Evolutionary conservation across 768 basidiomycete species (phyloP).

Genomic region (Baorangia bicolor): DNA sequence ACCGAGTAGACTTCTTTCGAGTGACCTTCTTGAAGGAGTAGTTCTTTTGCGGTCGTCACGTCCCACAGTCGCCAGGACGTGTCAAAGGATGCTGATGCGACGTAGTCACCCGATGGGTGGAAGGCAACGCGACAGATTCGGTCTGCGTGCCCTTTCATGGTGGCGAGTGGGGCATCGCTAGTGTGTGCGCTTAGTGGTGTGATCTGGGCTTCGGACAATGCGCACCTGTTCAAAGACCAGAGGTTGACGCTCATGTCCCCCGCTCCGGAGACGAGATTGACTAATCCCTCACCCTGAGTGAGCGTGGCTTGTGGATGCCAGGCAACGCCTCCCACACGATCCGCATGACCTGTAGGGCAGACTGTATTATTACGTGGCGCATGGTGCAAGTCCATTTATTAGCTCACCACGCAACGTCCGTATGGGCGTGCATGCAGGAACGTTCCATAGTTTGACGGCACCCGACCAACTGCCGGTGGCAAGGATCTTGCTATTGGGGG

Average conservation of each 20-base stretch:
- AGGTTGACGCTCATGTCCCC: slow-evolving; percentile 84
- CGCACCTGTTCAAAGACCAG: slow-evolving; percentile 85
- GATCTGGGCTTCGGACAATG: background rate
- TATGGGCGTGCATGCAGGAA: slow-evolving; percentile 84
- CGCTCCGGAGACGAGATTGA: slow-evolving; percentile 90
- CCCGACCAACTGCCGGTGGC: slow-evolving; percentile 98
- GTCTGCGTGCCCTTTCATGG: slow-evolving; percentile 84
- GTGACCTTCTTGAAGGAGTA: slow-evolving; percentile 94
- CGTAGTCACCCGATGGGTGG: slow-evolving; percentile 92
- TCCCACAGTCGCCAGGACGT: slow-evolving; percentile 99
- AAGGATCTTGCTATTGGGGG: slow-evolving; percentile 84
- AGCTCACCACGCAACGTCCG: slow-evolving; percentile 67
- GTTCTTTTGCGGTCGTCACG: slow-evolving; percentile 72
- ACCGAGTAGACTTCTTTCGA: slow-evolving; percentile 95
- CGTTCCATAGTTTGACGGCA: slow-evolving; percentile 91
- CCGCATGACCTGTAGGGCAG: slow-evolving; percentile 65
- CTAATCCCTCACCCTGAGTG: slow-evolving; percentile 54
- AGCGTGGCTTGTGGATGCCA: slow-evolving; percentile 97
- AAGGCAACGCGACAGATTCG: slow-evolving; percentile 94
- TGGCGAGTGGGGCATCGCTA: slow-evolving; percentile 84
- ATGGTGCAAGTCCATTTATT: background rate
- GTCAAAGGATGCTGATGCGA: slow-evolving; percentile 95
- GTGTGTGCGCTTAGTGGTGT: slow-evolving; percentile 7
- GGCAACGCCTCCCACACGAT: slow-evolving; percentile 92
- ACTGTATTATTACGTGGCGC: slow-evolving; percentile 6